phyloP scores from a whole-genome alignment of 257 asterid species.

The Henckelia pumila region DNA sequence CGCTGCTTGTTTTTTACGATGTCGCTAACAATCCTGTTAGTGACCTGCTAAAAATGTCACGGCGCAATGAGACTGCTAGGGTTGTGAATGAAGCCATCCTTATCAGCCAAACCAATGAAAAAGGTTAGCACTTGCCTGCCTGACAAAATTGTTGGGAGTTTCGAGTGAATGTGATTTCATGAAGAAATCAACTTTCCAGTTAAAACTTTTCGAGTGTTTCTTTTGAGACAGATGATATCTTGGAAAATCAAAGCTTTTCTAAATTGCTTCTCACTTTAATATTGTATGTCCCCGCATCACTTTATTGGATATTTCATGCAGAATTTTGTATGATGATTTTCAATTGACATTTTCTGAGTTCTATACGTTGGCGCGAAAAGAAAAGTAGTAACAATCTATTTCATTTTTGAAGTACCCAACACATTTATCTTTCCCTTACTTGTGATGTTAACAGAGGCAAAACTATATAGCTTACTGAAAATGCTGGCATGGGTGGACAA shows the following conservation, averaged over 20 bases:
- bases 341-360: too few relatives aligned
- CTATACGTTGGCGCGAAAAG: too few relatives aligned
- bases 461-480: conserved; percentile 48
- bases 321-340: too few relatives aligned
- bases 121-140: conserved; percentile 31
- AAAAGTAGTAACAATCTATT: too few relatives aligned
- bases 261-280: too few relatives aligned
- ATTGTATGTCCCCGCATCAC: too few relatives aligned
- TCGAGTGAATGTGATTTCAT: background rate
- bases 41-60: conserved; percentile 31
- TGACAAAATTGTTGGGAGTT: background rate
- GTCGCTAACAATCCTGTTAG: conserved; percentile 26
- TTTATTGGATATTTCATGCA: too few relatives aligned
- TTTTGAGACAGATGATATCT: background rate
- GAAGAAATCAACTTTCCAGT: background rate
- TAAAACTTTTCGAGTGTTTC: background rate
- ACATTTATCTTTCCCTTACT: too few relatives aligned
- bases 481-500: conserved; percentile 43
- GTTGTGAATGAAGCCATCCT: conserved; percentile 57
- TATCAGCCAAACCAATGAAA: conserved; percentile 59
- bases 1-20: conserved; percentile 74
- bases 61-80: conserved; percentile 55
- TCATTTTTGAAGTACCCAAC: too few relatives aligned
- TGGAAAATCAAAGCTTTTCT: too few relatives aligned
- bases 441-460: conserved; percentile 35